Evolutionary conservation across 2,329 filamentous ascomycete species (phyloP), one percentile per base, ranked within the genome.

Genomic region (Chrysoporthe cubensis): DNA sequence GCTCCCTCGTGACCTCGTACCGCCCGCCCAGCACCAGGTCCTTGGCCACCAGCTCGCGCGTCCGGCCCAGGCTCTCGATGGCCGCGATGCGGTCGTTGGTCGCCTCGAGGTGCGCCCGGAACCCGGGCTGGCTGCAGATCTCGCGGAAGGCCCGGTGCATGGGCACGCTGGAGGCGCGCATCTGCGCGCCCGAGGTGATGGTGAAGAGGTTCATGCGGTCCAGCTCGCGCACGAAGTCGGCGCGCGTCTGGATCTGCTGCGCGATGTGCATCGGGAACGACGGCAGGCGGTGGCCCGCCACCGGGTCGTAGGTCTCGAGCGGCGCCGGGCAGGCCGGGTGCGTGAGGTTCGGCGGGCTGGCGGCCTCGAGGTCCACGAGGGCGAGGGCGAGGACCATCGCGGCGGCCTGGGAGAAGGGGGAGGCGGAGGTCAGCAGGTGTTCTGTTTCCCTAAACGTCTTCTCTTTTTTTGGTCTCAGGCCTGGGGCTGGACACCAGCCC

Each of bases 171-270:
- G 96, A 95, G 1, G 96, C 96, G 59, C 96, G 89, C 8, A 99
- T 96, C 77, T 91, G 91, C 18, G 94, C 93, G 52, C 87, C 86
- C 67, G 90, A 93, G 69, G 96, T 95, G 74, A 99, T 98, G 71
- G 92, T 96, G 80, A 98, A 97, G 68, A 99, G 88, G 76, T 98
- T 98, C 69, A 96, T 87, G 71, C 96, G 92, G 80, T 99, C 96
- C 76, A 98, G 94, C 69, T 89, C 86, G 72, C 96, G 90, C 74
- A 98, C 94, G 77, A 98, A 99, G 79, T 99, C 96, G 68, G 93
- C 91, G 64, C 96, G 87, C 16, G 96, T 98, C 95, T 97, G 97
- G 76, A 97, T 91, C 79, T 97, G 87, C 71, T 95, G 91, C 0
- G 94, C 93, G 72, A 91, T 86, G 76, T 97, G 93, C 66, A 97